phyloP scores from a whole-genome alignment of 1,139 yeast genomes.

The Geotrichum restrictum region DNA sequence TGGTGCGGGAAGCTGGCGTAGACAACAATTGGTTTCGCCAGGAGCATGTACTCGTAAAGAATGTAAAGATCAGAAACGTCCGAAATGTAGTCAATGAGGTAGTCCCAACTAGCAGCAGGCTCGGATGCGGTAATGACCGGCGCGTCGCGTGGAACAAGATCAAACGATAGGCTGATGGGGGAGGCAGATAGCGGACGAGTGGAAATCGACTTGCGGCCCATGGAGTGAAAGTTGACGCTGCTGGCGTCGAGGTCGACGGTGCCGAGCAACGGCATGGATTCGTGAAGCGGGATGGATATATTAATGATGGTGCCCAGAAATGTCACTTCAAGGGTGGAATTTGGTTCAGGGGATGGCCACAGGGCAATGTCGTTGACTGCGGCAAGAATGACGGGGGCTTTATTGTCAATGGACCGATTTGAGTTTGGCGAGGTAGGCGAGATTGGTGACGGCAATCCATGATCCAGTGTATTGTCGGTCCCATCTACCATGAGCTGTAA shows the following conservation, averaged over 20 bases:
- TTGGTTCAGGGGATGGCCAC: conserved; percentile 31
- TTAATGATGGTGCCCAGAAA: conserved; percentile 29
- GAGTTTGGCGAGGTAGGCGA: conserved; percentile 22
- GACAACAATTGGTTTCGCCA: conserved; percentile 27
- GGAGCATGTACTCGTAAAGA: conserved; percentile 29
- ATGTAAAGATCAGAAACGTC: conserved; percentile 28
- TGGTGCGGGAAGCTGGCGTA: conserved; percentile 29
- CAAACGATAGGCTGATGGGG: conserved; percentile 5
- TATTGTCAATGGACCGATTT: conserved; percentile 28
- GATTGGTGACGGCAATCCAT: conserved; percentile 5
- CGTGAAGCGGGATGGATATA: conserved; percentile 21
- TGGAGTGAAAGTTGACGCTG: conserved; percentile 17
- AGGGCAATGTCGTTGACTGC: conserved; percentile 30
- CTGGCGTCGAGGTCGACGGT: conserved; percentile 15
- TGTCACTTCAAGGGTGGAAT: conserved; percentile 26
- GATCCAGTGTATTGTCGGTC: neutral
- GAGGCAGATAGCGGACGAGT: conserved; percentile 12
- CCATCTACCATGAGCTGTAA: conserved; percentile 23
- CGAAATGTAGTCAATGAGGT: conserved; percentile 20
- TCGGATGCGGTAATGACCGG: conserved; percentile 18
- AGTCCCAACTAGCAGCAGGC: conserved; percentile 27
- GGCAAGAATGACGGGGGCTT: conserved; percentile 30
- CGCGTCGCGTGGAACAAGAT: neutral
- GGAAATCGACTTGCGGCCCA: neutral
- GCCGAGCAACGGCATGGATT: conserved; percentile 23